A percentile compares a stretch with the other conserved stretches of the same genome.
These are phyloP conservation scores for Penicillium pulvis DNA, from an alignment of 495 filamentous ascomycete species.

Conservation along the genomic window DNA sequence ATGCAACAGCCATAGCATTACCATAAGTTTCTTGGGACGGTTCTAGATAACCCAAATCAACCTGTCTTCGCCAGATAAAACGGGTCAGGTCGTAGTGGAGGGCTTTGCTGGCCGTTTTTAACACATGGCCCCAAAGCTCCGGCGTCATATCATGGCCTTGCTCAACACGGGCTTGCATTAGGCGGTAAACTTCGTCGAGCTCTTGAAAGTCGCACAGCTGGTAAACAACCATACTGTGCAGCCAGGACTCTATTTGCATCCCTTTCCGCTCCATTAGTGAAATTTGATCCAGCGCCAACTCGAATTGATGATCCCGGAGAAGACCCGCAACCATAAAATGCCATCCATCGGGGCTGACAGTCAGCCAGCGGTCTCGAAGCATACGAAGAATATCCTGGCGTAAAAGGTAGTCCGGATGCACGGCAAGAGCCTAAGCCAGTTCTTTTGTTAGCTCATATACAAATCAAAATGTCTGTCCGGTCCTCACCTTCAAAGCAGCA, in stretches of 20 bases:
- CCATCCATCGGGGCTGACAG: constrained; percentile 62
- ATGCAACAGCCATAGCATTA: constrained; percentile 68
- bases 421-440: constrained; percentile 60
- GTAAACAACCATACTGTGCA: constrained; percentile 74
- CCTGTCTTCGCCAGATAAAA: constrained; percentile 63
- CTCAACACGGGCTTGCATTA: constrained; percentile 58
- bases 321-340: constrained; percentile 71
- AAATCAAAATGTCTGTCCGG: neutral
- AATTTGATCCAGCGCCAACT: constrained; percentile 75
- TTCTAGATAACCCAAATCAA: constrained; percentile 59
- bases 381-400: constrained; percentile 68
- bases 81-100: constrained; percentile 56
- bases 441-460: neutral
- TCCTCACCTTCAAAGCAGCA: constrained; percentile 65
- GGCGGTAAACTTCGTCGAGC: constrained; percentile 68
- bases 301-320: constrained; percentile 77
- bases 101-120: constrained; percentile 64
- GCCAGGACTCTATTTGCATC: constrained; percentile 62
- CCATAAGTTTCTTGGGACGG: constrained; percentile 66
- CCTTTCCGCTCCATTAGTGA: constrained; percentile 63
- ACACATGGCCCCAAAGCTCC: constrained; percentile 65
- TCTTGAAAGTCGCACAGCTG: constrained; percentile 69
- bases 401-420: constrained; percentile 83
- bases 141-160: constrained; percentile 49
- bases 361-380: constrained; percentile 66